Evolutionary conservation across 352 stramenopile species (phyloP).

Genomic region (Hyphochytrium catenoides): DNA sequence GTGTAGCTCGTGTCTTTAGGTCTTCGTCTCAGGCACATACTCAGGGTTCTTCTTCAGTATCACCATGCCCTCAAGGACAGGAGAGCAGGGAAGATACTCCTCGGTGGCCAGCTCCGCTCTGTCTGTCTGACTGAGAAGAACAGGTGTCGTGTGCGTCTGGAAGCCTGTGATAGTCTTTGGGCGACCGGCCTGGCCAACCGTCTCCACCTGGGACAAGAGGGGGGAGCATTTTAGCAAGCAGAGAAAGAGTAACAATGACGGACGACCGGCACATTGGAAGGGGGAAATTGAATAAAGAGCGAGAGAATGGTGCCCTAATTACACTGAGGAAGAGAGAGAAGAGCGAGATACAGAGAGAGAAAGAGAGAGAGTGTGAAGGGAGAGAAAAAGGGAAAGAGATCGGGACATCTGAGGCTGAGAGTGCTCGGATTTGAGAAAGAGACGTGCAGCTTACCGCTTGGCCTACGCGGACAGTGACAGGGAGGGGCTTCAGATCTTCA

Average conservation of each 20-base stretch:
- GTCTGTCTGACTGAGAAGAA: conserved; percentile 92
- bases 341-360: too few species aligned
- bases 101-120: conserved; percentile 92
- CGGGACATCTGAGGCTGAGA: too few species aligned
- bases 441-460: conserved; percentile 84
- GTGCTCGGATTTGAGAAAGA: too few species aligned
- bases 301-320: too few species aligned
- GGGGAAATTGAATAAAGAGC: too few species aligned
- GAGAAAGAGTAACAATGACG: not conserved
- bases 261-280: too few species aligned
- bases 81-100: conserved; percentile 83
- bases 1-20: not conserved
- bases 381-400: conserved; percentile 2
- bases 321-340: too few species aligned
- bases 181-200: conserved; percentile 92
- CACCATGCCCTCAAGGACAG: conserved; percentile 93
- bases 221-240: conserved; percentile 2
- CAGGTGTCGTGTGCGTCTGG: conserved; percentile 97
- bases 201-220: conserved; percentile 64
- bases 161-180: conserved; percentile 99
- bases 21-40: conserved; percentile 43
- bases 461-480: conserved; percentile 92
- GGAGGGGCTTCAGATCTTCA: conserved; percentile 84
- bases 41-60: conserved; percentile 95
- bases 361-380: too few species aligned